Conservation (phyloP, 495 filamentous ascomycete genomes). For the Sphaerosporella brunnea region DNA sequence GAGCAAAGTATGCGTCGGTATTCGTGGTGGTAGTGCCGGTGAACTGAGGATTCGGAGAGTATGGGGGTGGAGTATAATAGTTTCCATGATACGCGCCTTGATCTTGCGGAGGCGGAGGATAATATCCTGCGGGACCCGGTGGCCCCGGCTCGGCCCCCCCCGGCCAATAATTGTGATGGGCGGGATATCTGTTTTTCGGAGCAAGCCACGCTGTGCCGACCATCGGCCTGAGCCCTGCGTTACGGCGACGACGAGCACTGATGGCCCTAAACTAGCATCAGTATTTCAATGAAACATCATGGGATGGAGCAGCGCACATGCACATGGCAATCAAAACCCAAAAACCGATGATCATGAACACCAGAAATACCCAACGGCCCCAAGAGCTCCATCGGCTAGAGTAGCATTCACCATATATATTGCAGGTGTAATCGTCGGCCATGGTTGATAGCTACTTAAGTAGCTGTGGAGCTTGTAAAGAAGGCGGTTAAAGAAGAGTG, state of each 20-base stretch:
- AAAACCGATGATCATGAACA: slow-evolving; percentile 21
- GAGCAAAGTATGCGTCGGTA: neutral
- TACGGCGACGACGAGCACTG: slow-evolving; percentile 16
- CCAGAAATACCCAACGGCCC: slow-evolving; percentile 31
- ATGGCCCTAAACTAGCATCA: slow-evolving; percentile 6
- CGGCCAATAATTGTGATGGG: too few relatives aligned
- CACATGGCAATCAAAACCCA: slow-evolving; percentile 14
- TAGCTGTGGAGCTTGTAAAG: too few relatives aligned
- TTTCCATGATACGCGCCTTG: neutral
- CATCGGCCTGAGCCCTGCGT: slow-evolving; percentile 11
- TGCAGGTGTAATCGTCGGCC: neutral
- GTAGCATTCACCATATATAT: slow-evolving; percentile 14
- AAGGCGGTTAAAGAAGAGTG: too few relatives aligned
- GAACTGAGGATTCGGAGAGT: slow-evolving; percentile 11
- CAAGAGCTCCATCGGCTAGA: slow-evolving; percentile 16
- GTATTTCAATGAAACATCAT: neutral
- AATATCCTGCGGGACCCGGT: slow-evolving; percentile 9
- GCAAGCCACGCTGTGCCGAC: slow-evolving; percentile 23
- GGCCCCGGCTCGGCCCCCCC: slow-evolving; percentile 1
- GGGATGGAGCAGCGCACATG: slow-evolving; percentile 6
- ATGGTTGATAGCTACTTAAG: neutral
- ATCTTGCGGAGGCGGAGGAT: slow-evolving; percentile 12
- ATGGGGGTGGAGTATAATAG: slow-evolving; percentile 9
- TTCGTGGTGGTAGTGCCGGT: slow-evolving; percentile 1
- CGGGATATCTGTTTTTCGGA: slow-evolving; percentile 10